Base-by-base conservation (phyloP, 2,329 filamentous ascomycete species). In the Nemania sp. region DNA sequence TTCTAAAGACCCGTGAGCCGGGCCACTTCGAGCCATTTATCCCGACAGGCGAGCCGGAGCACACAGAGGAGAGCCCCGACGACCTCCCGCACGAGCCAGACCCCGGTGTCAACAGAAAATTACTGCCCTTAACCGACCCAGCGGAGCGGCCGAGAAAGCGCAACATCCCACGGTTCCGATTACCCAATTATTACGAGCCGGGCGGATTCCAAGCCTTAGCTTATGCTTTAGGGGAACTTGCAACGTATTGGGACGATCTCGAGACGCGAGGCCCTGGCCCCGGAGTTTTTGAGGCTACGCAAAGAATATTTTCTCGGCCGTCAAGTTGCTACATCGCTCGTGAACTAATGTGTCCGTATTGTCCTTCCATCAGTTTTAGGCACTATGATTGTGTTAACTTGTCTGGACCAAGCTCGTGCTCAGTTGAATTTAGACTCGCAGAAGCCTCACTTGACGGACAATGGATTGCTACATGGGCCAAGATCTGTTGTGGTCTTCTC, bases 341-440 rank as follows among this genome's bases (percentile, higher is more conserved):
- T 3, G 33, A 40, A 4, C n/a, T 53, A 1, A 24, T 9, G 12
- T 7, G 5, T 4, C 2, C 5, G 3, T 0, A 5, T 2, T n/a
- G 40, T 6, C 19, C 22, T 1, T 36, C 30, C 1, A 33, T 54
- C 7, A 57, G 28, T 15, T 56, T 62, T 19, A 1, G 3, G 2
- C 9, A 20, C 15, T 57, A 61, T 20, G 6, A 2, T 3, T 55
- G 53, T 23, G 2, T 11, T 0, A 8, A 17, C 1, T 22, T 57
- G 1, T 1, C 5, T 8, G 3, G 2, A 1, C 1, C 0, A 0
- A 17, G 14, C 12, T 14, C 15, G 11, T 56, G 54, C 7, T 67
- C 65, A 3, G 51, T 68, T 8, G 64, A 68, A 24, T 62, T 65
- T 14, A 52, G 64, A 2, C 23, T 60, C 0, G 62, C 52, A 1